A percentile compares a stretch with the other conserved stretches of the same genome.
phyloP scores from a whole-genome alignment of 208 protist genomes.

The Wallacemonas sp. region DNA sequence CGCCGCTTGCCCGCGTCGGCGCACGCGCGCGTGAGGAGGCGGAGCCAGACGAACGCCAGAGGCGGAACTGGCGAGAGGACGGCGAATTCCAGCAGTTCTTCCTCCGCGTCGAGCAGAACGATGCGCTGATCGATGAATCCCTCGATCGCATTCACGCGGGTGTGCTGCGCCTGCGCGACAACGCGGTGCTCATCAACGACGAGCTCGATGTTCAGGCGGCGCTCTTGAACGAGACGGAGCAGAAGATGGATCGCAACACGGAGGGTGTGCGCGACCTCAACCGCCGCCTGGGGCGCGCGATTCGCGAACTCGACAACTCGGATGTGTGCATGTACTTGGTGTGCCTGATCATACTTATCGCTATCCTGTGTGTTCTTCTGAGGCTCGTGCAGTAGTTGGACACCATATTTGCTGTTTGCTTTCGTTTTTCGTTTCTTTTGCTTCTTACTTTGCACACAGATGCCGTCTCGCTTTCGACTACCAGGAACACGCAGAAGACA shows the following conservation, averaged over 20 bases:
- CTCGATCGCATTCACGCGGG: slow-evolving; percentile 67
- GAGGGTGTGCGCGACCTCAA: slow-evolving; percentile 56
- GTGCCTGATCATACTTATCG: slow-evolving; percentile 42
- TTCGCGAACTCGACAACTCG: slow-evolving; percentile 57
- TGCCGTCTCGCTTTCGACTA: not conserved
- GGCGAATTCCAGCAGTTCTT: slow-evolving; percentile 75
- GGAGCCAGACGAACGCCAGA: not conserved
- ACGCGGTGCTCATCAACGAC: slow-evolving; percentile 55
- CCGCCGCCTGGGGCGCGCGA: slow-evolving; percentile 40
- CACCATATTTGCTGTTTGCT: not conserved
- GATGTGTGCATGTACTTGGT: slow-evolving; percentile 53
- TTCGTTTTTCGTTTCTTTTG: slow-evolving; percentile 3
- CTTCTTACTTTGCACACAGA: not conserved
- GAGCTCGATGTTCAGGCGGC: slow-evolving; percentile 57
- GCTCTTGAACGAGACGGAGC: slow-evolving; percentile 56
- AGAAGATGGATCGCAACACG: slow-evolving; percentile 36
- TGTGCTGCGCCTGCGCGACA: slow-evolving; percentile 57
- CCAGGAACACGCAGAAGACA: no score
- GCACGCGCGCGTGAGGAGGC: not conserved
- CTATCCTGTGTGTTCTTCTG: slow-evolving; percentile 37
- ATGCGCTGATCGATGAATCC: slow-evolving; percentile 58
- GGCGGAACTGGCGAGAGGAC: slow-evolving; percentile 45
- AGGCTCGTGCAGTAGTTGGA: slow-evolving; percentile 14
- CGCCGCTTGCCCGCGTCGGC: not conserved
- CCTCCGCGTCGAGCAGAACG: slow-evolving; percentile 41